Base-by-base conservation (phyloP, 2,329 filamentous ascomycete species). In the Fusarium ramigenum region DNA sequence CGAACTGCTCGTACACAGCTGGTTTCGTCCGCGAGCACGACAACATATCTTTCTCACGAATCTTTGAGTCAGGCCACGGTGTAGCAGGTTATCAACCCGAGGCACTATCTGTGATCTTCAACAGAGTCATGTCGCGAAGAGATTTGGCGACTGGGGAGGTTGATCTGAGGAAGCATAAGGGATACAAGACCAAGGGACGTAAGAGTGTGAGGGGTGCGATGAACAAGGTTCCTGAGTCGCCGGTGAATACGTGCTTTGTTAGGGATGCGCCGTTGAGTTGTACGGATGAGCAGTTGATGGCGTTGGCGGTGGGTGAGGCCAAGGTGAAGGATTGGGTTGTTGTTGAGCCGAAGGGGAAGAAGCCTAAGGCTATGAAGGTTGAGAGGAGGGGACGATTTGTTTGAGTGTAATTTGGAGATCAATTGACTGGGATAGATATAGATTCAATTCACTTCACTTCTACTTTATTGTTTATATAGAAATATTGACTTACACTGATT, bases 11-110 rank as follows among this genome's bases (percentile, higher is more conserved):
- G 9, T 91, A 91, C 81, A 87, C 89, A 75, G 92, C 88, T 37
- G 93, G 93, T n/a, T 87, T 90, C 59, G 92, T 93, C 0, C 87
- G 93, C 8, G 92, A 96, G 79, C 92, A 89, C 75, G 93, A 92
- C 5, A 93, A 93, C 72, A 86, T 92, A 56, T 89, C 87, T 7
- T 92, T 92, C 79, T 88, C 87, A 21, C 85, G 90, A 4, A 85
- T 92, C 16, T 92, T 90, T 75, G 86, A 92, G 70, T 85, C 90
- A 7, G 90, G 91, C 0, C 90, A 92, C 74, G 85, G 89, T 59
- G 86, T 89, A 2, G 86, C 88, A 0, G 87, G 84, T 21, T 89
- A 89, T 71, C 89, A 91, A 78, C 89, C 89, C 3, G 82, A 87
- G 73, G 87, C 87, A 0, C 79, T 87, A 3, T 83, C 88, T 39